Evolutionary conservation across 2,329 filamentous ascomycete species (phyloP).

Genomic region (Stachybotrys echinatus): DNA sequence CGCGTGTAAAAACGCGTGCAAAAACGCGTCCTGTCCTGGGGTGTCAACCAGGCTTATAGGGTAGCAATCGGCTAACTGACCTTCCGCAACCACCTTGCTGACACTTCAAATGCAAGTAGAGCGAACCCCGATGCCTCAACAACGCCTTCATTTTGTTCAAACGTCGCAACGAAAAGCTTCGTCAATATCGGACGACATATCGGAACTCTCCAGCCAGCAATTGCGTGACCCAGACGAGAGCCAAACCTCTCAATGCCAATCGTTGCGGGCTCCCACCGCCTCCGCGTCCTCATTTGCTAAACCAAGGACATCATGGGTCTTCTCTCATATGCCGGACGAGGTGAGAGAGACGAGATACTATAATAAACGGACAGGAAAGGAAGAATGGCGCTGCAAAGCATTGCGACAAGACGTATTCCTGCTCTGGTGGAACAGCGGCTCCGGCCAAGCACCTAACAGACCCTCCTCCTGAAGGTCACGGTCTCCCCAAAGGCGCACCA

Average conservation of each 20-base stretch:
- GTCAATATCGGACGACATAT: conserved; percentile 3
- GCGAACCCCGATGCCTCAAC: conserved; percentile 1
- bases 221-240: conserved; percentile 5
- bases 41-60: too few relatives aligned
- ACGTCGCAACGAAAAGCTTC: conserved; percentile 2
- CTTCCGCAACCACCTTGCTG: too few relatives aligned
- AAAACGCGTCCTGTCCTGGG: too few relatives aligned
- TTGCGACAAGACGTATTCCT: conserved; percentile 7
- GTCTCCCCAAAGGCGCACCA: conserved; percentile 3
- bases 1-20: too few relatives aligned
- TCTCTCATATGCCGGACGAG: conserved; percentile 8
- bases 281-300: conserved; percentile 4
- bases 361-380: conserved; percentile 6
- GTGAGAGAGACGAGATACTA: conserved; percentile 8
- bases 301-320: conserved; percentile 8
- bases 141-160: conserved; percentile 3
- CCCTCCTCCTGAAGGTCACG: conserved; percentile 7
- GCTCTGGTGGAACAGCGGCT: conserved; percentile 6
- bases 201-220: neutral
- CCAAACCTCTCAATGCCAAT: conserved; percentile 5
- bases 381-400: conserved; percentile 9
- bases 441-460: conserved; percentile 7
- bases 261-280: conserved; percentile 2
- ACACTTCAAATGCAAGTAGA: neutral
- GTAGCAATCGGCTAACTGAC: too few relatives aligned